These are phyloP conservation scores for Spathaspora girioi DNA, from an alignment of 805 yeast species.

Conservation along the genomic window DNA sequence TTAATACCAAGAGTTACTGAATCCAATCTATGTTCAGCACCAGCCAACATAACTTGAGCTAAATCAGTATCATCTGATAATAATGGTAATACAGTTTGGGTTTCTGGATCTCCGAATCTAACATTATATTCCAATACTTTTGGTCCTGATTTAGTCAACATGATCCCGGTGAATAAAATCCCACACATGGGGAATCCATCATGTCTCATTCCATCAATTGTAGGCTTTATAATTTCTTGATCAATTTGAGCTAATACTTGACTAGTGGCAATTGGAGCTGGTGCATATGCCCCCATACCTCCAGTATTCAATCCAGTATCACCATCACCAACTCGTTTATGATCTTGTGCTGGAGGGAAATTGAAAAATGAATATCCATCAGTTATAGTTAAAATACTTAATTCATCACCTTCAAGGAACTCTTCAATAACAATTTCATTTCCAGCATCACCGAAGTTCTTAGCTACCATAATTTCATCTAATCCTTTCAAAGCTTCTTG, in stretches of 20 bases:
- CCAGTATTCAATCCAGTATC: conserved; percentile 96
- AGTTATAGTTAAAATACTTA: conserved; percentile 83
- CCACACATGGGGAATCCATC: conserved; percentile 97
- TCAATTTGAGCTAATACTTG: conserved; percentile 67
- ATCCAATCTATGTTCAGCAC: conserved; percentile 92
- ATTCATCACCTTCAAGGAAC: conserved; percentile 93
- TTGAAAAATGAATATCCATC: conserved; percentile 92
- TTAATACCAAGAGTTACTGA: conserved; percentile 60
- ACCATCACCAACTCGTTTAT: conserved; percentile 90
- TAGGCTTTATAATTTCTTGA: conserved; percentile 76
- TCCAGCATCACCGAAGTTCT: conserved; percentile 90
- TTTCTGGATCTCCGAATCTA: conserved; percentile 98
- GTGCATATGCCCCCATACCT: conserved; percentile 99
- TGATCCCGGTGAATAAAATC: conserved; percentile 90
- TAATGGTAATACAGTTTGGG: conserved; percentile 92
- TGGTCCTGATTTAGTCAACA: conserved; percentile 75
- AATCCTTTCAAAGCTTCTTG: conserved; percentile 85
- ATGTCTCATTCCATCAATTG: conserved; percentile 92
- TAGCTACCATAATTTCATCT: conserved; percentile 83
- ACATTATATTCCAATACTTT: conserved; percentile 96
- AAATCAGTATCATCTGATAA: conserved; percentile 82
- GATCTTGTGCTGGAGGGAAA: conserved; percentile 98
- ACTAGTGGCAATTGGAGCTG: conserved; percentile 92
- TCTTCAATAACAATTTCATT: conserved; percentile 92
- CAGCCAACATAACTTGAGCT: conserved; percentile 88